Base-by-base conservation (phyloP, 2,329 filamentous ascomycete species). In the Dactylellina haptotyla region DNA sequence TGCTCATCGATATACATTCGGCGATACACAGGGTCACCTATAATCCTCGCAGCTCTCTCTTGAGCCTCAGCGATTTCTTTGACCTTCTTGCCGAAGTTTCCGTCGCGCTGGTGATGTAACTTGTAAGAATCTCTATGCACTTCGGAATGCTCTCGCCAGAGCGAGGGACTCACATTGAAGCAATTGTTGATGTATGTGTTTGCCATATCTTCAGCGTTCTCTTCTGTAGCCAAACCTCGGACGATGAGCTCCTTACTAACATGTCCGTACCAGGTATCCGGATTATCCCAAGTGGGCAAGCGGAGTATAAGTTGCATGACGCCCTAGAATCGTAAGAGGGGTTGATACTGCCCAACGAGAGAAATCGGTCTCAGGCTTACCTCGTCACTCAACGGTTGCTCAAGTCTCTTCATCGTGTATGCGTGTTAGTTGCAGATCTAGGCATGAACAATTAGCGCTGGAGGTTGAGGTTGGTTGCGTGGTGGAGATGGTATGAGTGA, bases 301-400 rank as follows among this genome's bases (percentile, higher is more conserved):
- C 30, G 26, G 1, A 62, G 25, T 6, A 62, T 48, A 16, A 62
- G 28, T 2, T 12, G 14, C 14, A 28, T 48, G 43, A 62, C 37
- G 8, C 43, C 48, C 61, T 64, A n/a, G 23, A 28, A 25, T 28
- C 37, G 37, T 12, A n/a, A 41, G 18, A 41, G 12, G 3, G 1
- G 16, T 20, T 46, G 43, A 4, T 46, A 20, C 20, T 46, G 5
- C 20, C n/a, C 43, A n/a, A n/a, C n/a, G n/a, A n/a, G 41, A 45
- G n/a, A 39, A 18, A 45, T 45, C n/a, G n/a, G n/a, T n/a, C n/a
- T n/a, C n/a, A n/a, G n/a, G 43, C 43, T 16, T 50, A 53, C 48
- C 8, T 32, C 48, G 14, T 53, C 48, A n/a, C 10, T 53, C 48
- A 53, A 2, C 28, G 48, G 48, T 9, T 32, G 48, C 4, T 2